Percentiles rank a stretch among this genome's conserved stretches.
phyloP scores from a whole-genome alignment of 1,139 yeast genomes.

The Debaryomyces psychrophilus region DNA sequence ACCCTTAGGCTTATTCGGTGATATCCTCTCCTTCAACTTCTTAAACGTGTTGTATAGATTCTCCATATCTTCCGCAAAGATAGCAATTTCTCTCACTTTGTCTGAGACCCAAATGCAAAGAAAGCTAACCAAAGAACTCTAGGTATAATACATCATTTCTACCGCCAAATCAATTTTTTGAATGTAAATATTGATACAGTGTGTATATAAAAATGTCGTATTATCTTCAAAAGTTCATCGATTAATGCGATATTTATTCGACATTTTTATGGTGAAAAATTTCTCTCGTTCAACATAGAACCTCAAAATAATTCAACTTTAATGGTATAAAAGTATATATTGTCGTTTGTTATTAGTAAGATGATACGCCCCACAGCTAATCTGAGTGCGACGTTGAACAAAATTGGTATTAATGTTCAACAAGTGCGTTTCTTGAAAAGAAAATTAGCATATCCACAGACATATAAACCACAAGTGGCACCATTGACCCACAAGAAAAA shows the following conservation, averaged over 20 bases:
- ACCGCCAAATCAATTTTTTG: not conserved
- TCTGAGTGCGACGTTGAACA: not conserved
- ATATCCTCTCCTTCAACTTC: conserved; percentile 22
- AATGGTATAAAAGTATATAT: not conserved
- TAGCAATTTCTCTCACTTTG: not conserved
- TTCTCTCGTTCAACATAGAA: conserved; percentile 5
- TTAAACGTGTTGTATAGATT: conserved; percentile 21
- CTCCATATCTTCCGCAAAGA: conserved; percentile 15
- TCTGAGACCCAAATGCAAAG: not conserved
- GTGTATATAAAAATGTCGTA: conserved; percentile 7
- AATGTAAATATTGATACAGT: conserved; percentile 3
- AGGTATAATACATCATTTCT: not conserved
- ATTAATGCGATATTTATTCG: conserved; percentile 1
- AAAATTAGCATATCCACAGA: conserved; percentile 32
- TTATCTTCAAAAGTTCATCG: not conserved
- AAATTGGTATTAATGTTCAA: conserved; percentile 14
- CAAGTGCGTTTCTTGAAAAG: conserved; percentile 30
- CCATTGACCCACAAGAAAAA: conserved; percentile 31
- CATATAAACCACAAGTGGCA: conserved; percentile 29
- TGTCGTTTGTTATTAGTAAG: not conserved
- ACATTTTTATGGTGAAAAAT: conserved; percentile 10
- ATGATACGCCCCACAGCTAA: conserved; percentile 9
- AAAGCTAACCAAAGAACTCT: not conserved
- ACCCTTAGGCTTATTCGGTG: conserved; percentile 18
- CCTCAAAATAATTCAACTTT: not conserved